Percentiles rank a stretch among this genome's conserved stretches.
Evolutionary conservation across 306 rosid species (phyloP).

Genomic region (Vigna hirtella): DNA sequence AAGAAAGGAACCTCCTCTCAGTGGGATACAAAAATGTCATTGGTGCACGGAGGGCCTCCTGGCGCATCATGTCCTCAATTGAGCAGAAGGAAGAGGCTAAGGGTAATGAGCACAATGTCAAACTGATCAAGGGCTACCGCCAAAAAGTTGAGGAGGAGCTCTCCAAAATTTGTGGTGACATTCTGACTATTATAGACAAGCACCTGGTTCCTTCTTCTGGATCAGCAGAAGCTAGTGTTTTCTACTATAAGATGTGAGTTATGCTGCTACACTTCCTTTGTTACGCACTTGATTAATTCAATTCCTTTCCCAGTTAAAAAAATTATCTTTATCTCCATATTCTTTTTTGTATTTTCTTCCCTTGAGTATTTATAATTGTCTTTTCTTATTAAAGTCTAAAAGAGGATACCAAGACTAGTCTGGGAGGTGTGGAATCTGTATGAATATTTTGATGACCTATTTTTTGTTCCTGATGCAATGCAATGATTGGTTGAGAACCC

Average conservation of each 20-base stretch:
- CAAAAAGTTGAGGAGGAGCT: constrained; percentile 98
- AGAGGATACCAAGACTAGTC: not conserved
- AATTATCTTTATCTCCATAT: constrained; percentile 30
- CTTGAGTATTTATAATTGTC: not conserved
- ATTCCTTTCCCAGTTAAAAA: constrained; percentile 10
- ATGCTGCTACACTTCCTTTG: constrained; percentile 10
- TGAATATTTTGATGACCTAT: constrained; percentile 6
- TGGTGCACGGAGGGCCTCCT: constrained; percentile 95
- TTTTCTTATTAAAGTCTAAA: constrained; percentile 5
- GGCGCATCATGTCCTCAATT: constrained; percentile 99
- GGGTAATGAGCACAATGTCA: constrained; percentile 90
- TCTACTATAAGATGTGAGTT: constrained; percentile 96
- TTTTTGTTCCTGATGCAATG: not conserved
- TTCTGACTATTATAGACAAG: constrained; percentile 80
- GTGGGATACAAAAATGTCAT: constrained; percentile 98
- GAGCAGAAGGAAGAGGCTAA: constrained; percentile 98
- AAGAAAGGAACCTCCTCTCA: constrained; percentile 98
- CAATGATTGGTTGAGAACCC: not conserved
- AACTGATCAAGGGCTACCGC: constrained; percentile 84
- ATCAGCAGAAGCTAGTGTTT: constrained; percentile 92
- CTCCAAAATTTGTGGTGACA: constrained; percentile 84
- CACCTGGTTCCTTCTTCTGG: constrained; percentile 84
- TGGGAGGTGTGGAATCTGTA: constrained; percentile 29
- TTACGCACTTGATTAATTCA: constrained; percentile 11
- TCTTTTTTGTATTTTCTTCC: constrained; percentile 25